Evolutionary conservation across 1,284 basidiomycete genomes (phyloP).

Genomic region (Caloboletus inedulis): DNA sequence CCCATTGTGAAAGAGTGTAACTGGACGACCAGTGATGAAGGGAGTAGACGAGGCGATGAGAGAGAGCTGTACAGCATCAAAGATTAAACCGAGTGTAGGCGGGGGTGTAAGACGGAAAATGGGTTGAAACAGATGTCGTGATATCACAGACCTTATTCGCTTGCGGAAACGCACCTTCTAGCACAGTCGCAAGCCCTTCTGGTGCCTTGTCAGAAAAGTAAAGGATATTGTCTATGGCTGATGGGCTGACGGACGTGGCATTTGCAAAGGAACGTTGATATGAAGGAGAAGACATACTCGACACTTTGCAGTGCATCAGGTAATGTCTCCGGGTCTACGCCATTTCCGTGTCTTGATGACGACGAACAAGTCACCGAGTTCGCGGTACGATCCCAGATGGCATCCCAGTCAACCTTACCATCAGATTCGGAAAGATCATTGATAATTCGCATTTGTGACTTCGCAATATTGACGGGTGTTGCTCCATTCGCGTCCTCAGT

Average conservation of each 20-base stretch:
- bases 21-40: slow-evolving; percentile 78
- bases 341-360: background rate
- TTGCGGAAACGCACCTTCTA: slow-evolving; percentile 43
- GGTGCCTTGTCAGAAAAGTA: slow-evolving; percentile 63
- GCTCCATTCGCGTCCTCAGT: slow-evolving; percentile 18
- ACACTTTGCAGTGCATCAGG: slow-evolving; percentile 15
- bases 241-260: slow-evolving; percentile 13
- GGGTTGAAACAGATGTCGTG: slow-evolving; percentile 4
- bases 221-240: slow-evolving; percentile 37
- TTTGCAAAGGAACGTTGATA: background rate
- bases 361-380: background rate
- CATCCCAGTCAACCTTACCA: slow-evolving; percentile 47
- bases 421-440: slow-evolving; percentile 18
- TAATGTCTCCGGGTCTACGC: background rate
- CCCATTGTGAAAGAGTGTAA: slow-evolving; percentile 68
- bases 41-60: slow-evolving; percentile 78
- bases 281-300: slow-evolving; percentile 18
- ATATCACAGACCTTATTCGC: slow-evolving; percentile 49
- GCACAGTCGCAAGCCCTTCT: slow-evolving; percentile 55
- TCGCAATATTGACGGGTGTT: slow-evolving; percentile 20
- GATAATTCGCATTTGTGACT: slow-evolving; percentile 9
- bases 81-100: slow-evolving; percentile 1
- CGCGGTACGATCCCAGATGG: slow-evolving; percentile 43
- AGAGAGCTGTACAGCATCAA: slow-evolving; percentile 50
- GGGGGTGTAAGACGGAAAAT: background rate